These are phyloP conservation scores for Carex arenaria DNA, from an alignment of 202 grass and related monocot species.

Conservation along the genomic window DNA sequence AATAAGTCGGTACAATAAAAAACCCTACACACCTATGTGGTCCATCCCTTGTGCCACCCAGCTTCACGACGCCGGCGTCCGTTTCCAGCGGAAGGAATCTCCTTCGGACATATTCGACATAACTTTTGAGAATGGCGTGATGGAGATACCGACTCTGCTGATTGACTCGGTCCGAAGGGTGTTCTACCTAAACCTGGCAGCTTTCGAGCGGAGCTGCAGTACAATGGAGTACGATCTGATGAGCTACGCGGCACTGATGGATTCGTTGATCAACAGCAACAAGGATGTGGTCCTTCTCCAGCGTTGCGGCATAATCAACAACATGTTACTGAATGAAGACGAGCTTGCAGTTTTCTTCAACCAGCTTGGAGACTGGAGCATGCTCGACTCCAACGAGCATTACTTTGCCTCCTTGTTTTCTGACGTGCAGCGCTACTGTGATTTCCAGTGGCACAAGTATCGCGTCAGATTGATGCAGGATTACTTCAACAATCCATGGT, in stretches of 20 bases:
- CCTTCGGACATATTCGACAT: background rate
- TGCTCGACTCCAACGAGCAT: slow-evolving; percentile 11
- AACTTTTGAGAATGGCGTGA: slow-evolving; percentile 9
- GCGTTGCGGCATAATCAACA: slow-evolving; percentile 14
- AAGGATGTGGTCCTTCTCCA: slow-evolving; percentile 38
- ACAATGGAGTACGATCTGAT: slow-evolving; percentile 2
- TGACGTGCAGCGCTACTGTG: background rate
- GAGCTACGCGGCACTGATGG: slow-evolving; percentile 30
- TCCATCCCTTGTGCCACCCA: slow-evolving; percentile 40
- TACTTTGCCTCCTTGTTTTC: slow-evolving; percentile 17
- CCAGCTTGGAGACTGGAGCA: background rate
- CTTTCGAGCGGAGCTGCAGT: slow-evolving; percentile 19
- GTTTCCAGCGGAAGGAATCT: background rate
- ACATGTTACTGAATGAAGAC: slow-evolving; percentile 21
- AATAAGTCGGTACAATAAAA: slow-evolving; percentile 7
- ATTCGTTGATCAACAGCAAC: slow-evolving; percentile 12
- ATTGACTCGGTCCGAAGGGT: slow-evolving; percentile 9
- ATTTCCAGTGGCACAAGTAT: slow-evolving; percentile 6
- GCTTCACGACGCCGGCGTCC: slow-evolving; percentile 34
- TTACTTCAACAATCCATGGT: slow-evolving; percentile 40
- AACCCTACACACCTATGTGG: slow-evolving; percentile 5
- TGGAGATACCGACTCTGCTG: slow-evolving; percentile 18
- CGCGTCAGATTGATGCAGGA: slow-evolving; percentile 17
- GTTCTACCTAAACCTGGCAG: slow-evolving; percentile 26
- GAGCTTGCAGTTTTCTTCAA: slow-evolving; percentile 18